These are phyloP conservation scores for Wickerhamomyces silvicola DNA, from an alignment of 805 yeast species.

Conservation along the genomic window DNA sequence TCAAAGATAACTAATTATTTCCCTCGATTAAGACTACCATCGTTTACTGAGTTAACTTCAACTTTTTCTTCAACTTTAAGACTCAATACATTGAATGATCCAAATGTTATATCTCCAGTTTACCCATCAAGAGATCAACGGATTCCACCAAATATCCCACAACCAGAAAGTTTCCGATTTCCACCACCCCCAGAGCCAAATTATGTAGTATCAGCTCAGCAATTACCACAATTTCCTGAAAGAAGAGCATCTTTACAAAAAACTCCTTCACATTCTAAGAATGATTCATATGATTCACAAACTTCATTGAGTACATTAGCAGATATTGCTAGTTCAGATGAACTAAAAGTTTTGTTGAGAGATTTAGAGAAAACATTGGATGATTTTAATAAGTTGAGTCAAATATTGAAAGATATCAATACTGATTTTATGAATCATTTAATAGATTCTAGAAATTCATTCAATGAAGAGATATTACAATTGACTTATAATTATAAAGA, in stretches of 20 bases:
- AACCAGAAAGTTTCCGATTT: constrained; percentile 1
- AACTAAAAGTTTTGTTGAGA: constrained; percentile 2
- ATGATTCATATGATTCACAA: constrained; percentile 20
- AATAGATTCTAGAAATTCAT: constrained; percentile 2
- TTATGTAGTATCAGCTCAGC: background rate
- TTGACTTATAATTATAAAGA: constrained; percentile 1
- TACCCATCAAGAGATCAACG: no score
- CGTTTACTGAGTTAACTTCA: constrained; percentile 19
- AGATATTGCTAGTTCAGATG: constrained; percentile 16
- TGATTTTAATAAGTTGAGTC: constrained; percentile 7
- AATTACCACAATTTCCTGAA: background rate
- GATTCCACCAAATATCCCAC: background rate
- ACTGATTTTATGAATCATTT: constrained; percentile 12
- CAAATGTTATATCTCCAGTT: background rate
- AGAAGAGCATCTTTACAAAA: constrained; percentile 4
- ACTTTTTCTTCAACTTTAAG: constrained; percentile 6
- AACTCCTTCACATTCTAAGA: constrained; percentile 8
- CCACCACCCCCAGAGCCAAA: constrained; percentile 1
- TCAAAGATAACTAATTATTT: constrained; percentile 16
- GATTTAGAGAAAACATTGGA: constrained; percentile 9
- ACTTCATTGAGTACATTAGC: constrained; percentile 19
- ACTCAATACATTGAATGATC: background rate
- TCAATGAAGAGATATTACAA: background rate
- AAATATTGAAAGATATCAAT: constrained; percentile 14
- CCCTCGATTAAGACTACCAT: constrained; percentile 16